Evolutionary conservation across 208 protist species (phyloP).

Genomic region (Balamuthia mandrillaris): DNA sequence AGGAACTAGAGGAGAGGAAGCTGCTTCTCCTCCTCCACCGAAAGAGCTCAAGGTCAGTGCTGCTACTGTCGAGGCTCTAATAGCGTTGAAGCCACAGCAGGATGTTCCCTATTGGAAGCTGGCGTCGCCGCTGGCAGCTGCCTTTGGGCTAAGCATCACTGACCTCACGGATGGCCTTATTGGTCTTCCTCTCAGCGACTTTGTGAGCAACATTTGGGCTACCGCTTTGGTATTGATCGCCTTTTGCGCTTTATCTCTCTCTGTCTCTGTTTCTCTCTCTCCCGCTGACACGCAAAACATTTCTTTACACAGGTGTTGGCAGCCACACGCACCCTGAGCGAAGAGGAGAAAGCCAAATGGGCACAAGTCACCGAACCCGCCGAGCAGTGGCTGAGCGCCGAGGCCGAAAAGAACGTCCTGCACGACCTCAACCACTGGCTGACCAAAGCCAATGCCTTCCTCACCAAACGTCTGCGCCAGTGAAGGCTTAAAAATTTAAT

Average conservation of each 20-base stretch:
- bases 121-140: not conserved
- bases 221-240: not conserved
- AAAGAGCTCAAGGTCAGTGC: not conserved
- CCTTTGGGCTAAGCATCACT: not conserved
- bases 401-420: constrained; percentile 17
- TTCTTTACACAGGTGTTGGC: not conserved
- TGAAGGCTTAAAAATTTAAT: too few relatives aligned
- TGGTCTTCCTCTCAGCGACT: not conserved
- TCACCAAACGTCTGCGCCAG: too few relatives aligned
- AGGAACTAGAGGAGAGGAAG: not conserved
- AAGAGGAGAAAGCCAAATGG: not conserved
- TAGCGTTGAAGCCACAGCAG: not conserved
- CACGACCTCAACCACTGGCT: not conserved
- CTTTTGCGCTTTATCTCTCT: too few relatives aligned
- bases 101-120: not conserved
- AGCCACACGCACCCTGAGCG: not conserved
- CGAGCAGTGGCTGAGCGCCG: not conserved
- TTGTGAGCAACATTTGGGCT: not conserved
- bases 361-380: not conserved
- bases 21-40: not conserved
- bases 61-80: not conserved
- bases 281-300: not conserved
- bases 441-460: not conserved
- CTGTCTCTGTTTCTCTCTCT: not conserved
- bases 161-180: not conserved